Percentiles rank a stretch among this genome's conserved stretches.
Conservation (phyloP, 108 stramenopile genomes). For the Nitzschia putrida region DNA sequence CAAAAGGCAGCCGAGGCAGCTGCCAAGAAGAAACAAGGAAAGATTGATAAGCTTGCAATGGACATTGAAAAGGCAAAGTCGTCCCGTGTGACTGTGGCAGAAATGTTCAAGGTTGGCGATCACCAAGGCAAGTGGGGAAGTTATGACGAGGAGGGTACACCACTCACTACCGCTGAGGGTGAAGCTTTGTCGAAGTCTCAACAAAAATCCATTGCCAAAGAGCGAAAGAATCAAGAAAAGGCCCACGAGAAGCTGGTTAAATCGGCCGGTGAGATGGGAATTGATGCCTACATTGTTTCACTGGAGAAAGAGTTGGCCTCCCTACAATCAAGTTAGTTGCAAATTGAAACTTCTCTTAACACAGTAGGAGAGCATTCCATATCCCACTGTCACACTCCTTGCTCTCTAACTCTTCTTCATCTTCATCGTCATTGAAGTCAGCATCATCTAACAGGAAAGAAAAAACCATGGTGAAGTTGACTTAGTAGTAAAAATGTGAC, state of each 20-base stretch:
- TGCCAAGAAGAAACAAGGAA: slow-evolving; percentile 47
- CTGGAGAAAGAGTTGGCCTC: slow-evolving; percentile 49
- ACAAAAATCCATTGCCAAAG: slow-evolving; percentile 42
- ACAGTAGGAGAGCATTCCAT: no score
- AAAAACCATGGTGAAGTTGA: no score
- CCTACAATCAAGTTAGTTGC: slow-evolving; percentile 1
- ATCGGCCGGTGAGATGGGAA: slow-evolving; percentile 46
- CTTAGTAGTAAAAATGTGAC: no score
- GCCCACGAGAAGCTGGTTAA: slow-evolving; percentile 35
- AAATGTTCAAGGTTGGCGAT: slow-evolving; percentile 40
- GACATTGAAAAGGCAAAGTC: slow-evolving; percentile 34
- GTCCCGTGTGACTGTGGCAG: slow-evolving; percentile 20
- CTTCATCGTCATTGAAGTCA: no score
- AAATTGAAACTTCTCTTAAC: no score
- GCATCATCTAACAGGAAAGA: no score
- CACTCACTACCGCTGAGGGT: slow-evolving; percentile 36
- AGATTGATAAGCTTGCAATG: slow-evolving; percentile 28
- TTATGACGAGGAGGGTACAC: slow-evolving; percentile 37
- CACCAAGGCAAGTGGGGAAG: slow-evolving; percentile 43
- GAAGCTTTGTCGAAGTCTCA: slow-evolving; percentile 41
- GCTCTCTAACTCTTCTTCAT: no score
- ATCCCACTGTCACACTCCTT: no score
- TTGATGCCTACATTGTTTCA: slow-evolving; percentile 44
- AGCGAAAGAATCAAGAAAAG: slow-evolving; percentile 37
- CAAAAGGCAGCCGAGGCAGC: slow-evolving; percentile 62